Base-by-base conservation (phyloP, 2,329 filamentous ascomycete species). In the Tolypocladium guangdongense region DNA sequence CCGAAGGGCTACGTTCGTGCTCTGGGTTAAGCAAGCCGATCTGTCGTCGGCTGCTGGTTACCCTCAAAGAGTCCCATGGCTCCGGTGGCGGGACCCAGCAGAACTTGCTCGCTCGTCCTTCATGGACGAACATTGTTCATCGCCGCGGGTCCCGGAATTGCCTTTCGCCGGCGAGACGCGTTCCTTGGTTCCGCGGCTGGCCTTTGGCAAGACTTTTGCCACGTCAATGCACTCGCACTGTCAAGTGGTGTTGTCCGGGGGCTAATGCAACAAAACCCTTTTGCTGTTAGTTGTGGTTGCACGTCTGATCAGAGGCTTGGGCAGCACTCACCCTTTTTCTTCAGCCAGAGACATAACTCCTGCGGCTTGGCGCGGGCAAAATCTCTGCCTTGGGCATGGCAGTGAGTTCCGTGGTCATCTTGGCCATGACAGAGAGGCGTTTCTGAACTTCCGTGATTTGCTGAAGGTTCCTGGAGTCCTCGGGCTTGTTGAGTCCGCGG, bases 391-490 rank as follows among this genome's bases (percentile, higher is more conserved):
- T 66, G 51, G 60, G 55, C 27, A 56, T 50, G 24, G 57, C 58
- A 49, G 58, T 62, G 39, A 65, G 55, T 35, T 67, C 63, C n/a
- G 60, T 59, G 49, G 66, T 67, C 54, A 82, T 76, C 66, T 75
- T 78, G 48, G 71, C 68, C 76, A 83, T 80, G 61, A 74, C 71
- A 51, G 67, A 63, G 43, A 83, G 68, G 56, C 74, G 76, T 48
- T 70, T 71, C 66, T 78, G 74, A 50, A 78, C 74, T 54, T 74
- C 72, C 55, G 66, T 68, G 61, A 85, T 74, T 53, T 78, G 75
- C 56, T 80, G 73, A 56, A 81, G 67, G 57, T 77, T 78, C 56
- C 78, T 73, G 51, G 73, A 66, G 56, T 80, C 77, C 58, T 76
- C 73, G 18, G 78, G 78, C 62, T 75, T 73, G 59, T 62, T 66